Evolutionary conservation across 164 flowering plant species (phyloP), one percentile per base, ranked within the genome.

Genomic region (Dillenia turbinata): DNA sequence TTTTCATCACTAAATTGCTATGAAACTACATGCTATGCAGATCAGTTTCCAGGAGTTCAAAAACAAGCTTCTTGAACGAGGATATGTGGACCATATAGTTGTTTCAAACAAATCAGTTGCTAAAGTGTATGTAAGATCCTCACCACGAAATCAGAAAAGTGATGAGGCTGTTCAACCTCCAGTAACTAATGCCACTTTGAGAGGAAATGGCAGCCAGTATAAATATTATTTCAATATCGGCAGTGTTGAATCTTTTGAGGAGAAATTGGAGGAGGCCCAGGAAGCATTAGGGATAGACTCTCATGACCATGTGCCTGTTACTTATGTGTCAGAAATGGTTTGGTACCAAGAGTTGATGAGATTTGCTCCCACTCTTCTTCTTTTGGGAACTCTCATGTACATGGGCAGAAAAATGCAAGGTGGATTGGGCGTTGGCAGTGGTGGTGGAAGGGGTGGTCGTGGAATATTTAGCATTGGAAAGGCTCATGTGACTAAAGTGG

Each of bases 201-300:
- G 46, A 69, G 83, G 83, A 65, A 75, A 64, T 46, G 53, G 60
- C 1, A 77, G 87, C 72, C 88, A 82, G 43, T 91, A 85, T 71
- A 87, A 86, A 61, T 94, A 81, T 65, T 91, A 79, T 75, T 82
- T 94, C 69, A 89, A 77, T 59, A 94, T 94, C 73, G 97, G 97
- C 49, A 94, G 93, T 77, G 85, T 89, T 46, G 98, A 94, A 49
- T 80, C 90, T 11, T 94, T 94, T 74, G 98, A 94, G 77, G 95
- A 89, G 79, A 94, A 91, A 69, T 63, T 94, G 76, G 96, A 94
- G 76, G 97, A 89, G 78, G 96, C 98, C 56, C 98, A 94, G 60
- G 87, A 83, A 72, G 83, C 88, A 55, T 66, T 94, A 50, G 91
- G 92, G 8, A 77, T 84, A 19, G 95, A 94, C 55, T 74, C 93